Percentiles rank a stretch among this genome's conserved stretches.
These are phyloP conservation scores for Basidiobolus meristosporus DNA, from an alignment of 371 early-diverging fungal species.

Conservation along the genomic window DNA sequence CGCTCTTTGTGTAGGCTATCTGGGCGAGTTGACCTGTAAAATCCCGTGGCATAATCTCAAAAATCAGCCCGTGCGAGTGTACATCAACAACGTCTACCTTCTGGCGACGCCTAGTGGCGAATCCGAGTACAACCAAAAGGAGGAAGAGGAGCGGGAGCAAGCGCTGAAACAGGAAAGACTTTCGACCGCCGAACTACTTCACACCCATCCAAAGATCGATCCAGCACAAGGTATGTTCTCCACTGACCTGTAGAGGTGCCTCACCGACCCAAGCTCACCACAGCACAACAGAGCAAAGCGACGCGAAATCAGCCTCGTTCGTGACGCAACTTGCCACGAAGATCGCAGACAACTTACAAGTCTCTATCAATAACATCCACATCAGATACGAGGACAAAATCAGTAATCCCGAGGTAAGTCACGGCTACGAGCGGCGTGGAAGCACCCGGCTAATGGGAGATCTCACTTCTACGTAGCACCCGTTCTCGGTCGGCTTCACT, in stretches of 20 bases:
- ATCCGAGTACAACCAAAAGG: slow-evolving; percentile 50
- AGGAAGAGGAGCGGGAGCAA: slow-evolving; percentile 58
- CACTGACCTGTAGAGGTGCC: not conserved
- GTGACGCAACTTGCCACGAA: slow-evolving; percentile 70
- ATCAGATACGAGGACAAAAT: slow-evolving; percentile 82
- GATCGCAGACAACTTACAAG: slow-evolving; percentile 89
- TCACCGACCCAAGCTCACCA: not conserved
- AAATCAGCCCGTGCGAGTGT: slow-evolving; percentile 74
- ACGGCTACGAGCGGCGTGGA: too few relatives aligned
- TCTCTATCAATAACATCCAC: slow-evolving; percentile 88
- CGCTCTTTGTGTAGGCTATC: slow-evolving; percentile 34
- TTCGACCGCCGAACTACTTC: slow-evolving; percentile 56
- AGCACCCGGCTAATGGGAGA: not conserved
- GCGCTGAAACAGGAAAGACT: slow-evolving; percentile 68
- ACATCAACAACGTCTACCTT: slow-evolving; percentile 74
- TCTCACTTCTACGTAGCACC: slow-evolving; percentile 16
- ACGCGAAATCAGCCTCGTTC: slow-evolving; percentile 57
- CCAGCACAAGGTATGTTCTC: slow-evolving; percentile 15
- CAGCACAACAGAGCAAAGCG: slow-evolving; percentile 15
- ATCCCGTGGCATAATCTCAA: slow-evolving; percentile 96
- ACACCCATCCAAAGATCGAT: slow-evolving; percentile 5
- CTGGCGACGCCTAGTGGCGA: slow-evolving; percentile 65
- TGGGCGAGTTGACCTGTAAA: slow-evolving; percentile 78
- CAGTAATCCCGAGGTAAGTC: slow-evolving; percentile 31
- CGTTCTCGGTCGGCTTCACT: slow-evolving; percentile 83